Evolutionary conservation across 148 eudicot species (phyloP).

Genomic region (Silene latifolia): DNA sequence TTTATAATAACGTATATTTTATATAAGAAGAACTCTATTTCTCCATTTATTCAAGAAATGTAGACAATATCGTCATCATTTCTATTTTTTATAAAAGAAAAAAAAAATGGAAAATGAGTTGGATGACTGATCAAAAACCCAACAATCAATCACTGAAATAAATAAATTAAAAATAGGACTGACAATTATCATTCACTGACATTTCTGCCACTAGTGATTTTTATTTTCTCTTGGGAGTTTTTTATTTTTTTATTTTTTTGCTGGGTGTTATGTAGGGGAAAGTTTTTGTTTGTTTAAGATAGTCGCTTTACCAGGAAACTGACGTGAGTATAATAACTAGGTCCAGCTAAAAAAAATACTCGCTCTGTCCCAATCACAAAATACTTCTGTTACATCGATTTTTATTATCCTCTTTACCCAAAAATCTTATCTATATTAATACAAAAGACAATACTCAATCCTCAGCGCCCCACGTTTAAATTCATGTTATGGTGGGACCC

Average conservation of each 20-base stretch:
- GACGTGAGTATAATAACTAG: neutral
- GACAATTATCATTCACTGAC: neutral
- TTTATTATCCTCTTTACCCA: no score
- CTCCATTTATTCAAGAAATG: conserved; percentile 5
- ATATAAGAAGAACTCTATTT: neutral
- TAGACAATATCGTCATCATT: neutral
- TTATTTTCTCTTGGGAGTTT: neutral
- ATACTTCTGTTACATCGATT: no score
- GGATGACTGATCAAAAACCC: conserved; percentile 5
- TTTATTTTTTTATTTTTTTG: neutral
- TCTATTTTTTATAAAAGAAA: no score
- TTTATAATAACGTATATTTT: neutral
- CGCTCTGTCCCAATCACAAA: no score
- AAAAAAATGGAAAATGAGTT: neutral
- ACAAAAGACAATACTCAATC: no score
- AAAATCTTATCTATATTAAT: no score
- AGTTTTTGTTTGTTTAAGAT: conserved; percentile 2
- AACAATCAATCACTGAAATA: neutral
- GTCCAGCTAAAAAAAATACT: no score
- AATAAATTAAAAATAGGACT: neutral
- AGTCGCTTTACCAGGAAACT: conserved; percentile 8
- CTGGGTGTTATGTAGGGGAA: neutral
- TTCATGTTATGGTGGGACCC: no score
- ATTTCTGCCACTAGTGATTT: neutral
- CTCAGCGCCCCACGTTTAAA: no score